phyloP scores from a whole-genome alignment of 805 yeast genomes.

The Candida succiphila region DNA sequence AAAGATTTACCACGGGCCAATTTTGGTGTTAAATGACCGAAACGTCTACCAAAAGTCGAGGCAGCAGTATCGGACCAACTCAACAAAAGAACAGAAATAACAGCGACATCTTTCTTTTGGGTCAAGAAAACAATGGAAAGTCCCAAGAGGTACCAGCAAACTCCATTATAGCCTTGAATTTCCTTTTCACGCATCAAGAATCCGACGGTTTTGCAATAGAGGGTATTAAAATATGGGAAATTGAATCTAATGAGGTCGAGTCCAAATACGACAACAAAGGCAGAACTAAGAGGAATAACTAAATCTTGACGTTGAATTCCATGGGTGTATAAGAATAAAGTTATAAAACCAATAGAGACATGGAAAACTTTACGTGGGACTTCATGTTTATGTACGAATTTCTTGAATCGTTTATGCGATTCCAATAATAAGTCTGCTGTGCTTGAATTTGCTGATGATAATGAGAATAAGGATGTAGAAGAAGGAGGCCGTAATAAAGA shows the following conservation, averaged over 20 bases:
- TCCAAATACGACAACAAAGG: constrained; percentile 45
- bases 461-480: too few relatives aligned
- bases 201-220: constrained; percentile 62
- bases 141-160: constrained; percentile 80
- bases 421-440: constrained; percentile 14
- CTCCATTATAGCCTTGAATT: constrained; percentile 68
- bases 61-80: constrained; percentile 99
- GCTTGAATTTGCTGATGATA: too few relatives aligned
- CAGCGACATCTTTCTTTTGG: constrained; percentile 72
- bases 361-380: constrained; percentile 83
- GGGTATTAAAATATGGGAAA: constrained; percentile 49
- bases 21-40: constrained; percentile 76
- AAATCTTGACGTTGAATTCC: constrained; percentile 50
- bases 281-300: constrained; percentile 45
- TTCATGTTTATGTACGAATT: constrained; percentile 54
- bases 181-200: constrained; percentile 82
- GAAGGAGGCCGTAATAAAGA: too few relatives aligned
- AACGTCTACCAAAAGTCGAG: constrained; percentile 82
- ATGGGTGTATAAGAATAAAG: constrained; percentile 59
- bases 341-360: constrained; percentile 77
- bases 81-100: constrained; percentile 67
- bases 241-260: constrained; percentile 64
- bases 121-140: constrained; percentile 56
- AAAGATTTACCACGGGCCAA: constrained; percentile 67
- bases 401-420: constrained; percentile 19